A percentile compares a stretch with the other conserved stretches of the same genome.
Evolutionary conservation across 2,329 filamentous ascomycete species (phyloP).

Genomic region (Biscogniauxia marginata): DNA sequence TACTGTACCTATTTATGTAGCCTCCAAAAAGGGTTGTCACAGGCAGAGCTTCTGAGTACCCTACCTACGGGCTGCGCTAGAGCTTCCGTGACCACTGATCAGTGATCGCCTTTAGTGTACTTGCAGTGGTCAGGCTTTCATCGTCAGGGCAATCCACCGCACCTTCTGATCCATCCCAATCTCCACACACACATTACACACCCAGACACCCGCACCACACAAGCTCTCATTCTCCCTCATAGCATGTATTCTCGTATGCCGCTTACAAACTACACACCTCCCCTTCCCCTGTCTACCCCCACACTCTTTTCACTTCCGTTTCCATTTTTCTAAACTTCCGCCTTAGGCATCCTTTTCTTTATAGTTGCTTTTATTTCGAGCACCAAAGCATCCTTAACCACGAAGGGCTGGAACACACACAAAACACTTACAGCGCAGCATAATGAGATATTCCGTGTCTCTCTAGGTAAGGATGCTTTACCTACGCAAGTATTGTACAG

Average conservation of each 20-base stretch:
- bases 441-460: neutral
- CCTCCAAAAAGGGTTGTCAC: no score
- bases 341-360: neutral
- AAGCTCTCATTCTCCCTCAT: no score
- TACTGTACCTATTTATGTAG: no score
- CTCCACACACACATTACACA: neutral
- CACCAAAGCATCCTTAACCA: neutral
- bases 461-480: neutral
- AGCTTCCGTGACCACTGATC: no score
- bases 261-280: neutral
- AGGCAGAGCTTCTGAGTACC: no score
- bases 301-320: neutral
- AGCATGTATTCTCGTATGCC: no score
- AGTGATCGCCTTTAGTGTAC: neutral
- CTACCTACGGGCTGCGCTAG: no score
- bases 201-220: no score
- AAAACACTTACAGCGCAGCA: neutral
- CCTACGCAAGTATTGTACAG: no score
- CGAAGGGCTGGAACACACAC: neutral
- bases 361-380: neutral
- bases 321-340: neutral
- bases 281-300: neutral
- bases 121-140: neutral
- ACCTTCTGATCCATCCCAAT: neutral
- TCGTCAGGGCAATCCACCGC: neutral